A percentile compares a stretch with the other conserved stretches of the same genome.
These are phyloP conservation scores for Pichia membranifaciens DNA, from an alignment of 805 yeast species.

Conservation along the genomic window DNA sequence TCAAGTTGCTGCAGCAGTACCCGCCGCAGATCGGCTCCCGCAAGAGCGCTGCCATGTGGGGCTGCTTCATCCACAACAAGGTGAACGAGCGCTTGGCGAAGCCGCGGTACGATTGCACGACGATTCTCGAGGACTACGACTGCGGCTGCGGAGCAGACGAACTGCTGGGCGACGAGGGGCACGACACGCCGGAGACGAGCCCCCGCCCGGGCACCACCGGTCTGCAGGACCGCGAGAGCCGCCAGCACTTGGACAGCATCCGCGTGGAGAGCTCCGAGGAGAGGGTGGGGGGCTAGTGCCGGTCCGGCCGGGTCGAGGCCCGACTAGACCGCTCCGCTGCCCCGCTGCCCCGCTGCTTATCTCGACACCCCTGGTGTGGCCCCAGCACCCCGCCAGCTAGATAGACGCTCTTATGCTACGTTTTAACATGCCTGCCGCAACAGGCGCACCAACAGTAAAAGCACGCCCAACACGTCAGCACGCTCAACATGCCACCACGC, in stretches of 20 bases:
- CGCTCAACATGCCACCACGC: no score
- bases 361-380: no score
- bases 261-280: conserved; percentile 41
- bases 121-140: conserved; percentile 83
- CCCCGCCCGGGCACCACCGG: no score
- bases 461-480: no score
- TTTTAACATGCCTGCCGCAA: no score
- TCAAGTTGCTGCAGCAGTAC: conserved; percentile 52
- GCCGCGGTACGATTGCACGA: conserved; percentile 75
- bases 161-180: conserved; percentile 17
- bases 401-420: no score
- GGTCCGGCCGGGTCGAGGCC: no score
- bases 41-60: conserved; percentile 88
- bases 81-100: conserved; percentile 72
- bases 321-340: no score
- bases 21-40: conserved; percentile 84
- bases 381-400: no score
- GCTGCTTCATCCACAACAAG: conserved; percentile 84
- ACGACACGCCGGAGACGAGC: neutral
- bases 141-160: conserved; percentile 91
- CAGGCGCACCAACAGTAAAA: no score
- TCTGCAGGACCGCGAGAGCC: conserved; percentile 13
- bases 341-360: no score
- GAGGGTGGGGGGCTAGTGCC: conserved; percentile 23
- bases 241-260: conserved; percentile 40